A percentile compares a stretch with the other conserved stretches of the same genome.
These are phyloP conservation scores for Coelastrella sp. DNA, from an alignment of 139 green algal genomes.

Conservation along the genomic window DNA sequence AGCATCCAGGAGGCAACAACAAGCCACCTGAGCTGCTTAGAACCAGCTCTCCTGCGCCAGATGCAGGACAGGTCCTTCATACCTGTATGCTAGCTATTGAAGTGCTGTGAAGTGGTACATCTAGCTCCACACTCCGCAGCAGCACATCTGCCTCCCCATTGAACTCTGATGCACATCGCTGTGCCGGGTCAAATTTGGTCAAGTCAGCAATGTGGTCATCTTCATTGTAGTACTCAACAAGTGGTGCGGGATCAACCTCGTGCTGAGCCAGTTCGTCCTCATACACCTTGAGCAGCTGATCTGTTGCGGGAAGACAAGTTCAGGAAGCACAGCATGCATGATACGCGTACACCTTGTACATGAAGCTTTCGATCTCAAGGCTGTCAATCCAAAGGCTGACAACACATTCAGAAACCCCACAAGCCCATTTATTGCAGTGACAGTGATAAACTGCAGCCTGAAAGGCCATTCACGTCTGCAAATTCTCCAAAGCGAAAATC, in stretches of 20 bases:
- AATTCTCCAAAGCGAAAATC: background rate
- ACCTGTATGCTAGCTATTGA: conserved; percentile 29
- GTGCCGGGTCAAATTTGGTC: conserved; percentile 47
- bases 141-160: conserved; percentile 60
- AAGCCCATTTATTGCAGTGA: background rate
- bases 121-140: conserved; percentile 63
- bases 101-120: conserved; percentile 13
- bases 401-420: no score
- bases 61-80: background rate
- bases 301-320: conserved; percentile 17
- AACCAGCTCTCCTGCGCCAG: no score
- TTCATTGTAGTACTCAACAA: conserved; percentile 25
- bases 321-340: no score
- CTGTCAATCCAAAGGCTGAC: no score
- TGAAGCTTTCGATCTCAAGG: no score
- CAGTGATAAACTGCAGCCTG: background rate
- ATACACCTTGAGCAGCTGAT: conserved; percentile 1
- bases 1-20: no score
- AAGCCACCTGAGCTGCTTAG: no score
- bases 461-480: background rate
- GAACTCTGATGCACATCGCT: conserved; percentile 13
- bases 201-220: conserved; percentile 49
- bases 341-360: no score
- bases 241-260: background rate
- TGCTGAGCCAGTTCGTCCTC: background rate